A percentile compares a stretch with the other conserved stretches of the same genome.
These are phyloP conservation scores for Vitis cinerea DNA, from an alignment of 164 flowering plant species.

Conservation along the genomic window DNA sequence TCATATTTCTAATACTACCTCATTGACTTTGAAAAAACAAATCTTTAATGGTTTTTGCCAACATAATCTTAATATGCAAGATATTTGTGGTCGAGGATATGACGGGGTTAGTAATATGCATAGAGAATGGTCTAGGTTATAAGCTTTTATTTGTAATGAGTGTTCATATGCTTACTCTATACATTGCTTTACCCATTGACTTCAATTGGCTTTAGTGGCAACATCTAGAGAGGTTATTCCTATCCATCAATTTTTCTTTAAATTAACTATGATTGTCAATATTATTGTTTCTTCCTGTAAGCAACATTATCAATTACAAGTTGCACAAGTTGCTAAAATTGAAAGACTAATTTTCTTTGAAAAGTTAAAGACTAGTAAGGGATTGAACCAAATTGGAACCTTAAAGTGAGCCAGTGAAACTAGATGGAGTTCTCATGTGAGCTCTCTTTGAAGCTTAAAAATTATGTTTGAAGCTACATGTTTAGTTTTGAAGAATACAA, in stretches of 20 bases:
- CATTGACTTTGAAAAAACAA: too few species aligned
- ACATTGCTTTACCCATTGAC: background rate
- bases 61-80: too few species aligned
- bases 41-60: too few species aligned
- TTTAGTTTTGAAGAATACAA: background rate
- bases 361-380: constrained; percentile 12
- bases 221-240: constrained; percentile 3
- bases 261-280: constrained; percentile 3
- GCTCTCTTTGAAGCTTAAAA: constrained; percentile 1
- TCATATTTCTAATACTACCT: too few species aligned
- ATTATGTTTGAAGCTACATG: background rate
- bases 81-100: too few species aligned
- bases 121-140: too few species aligned
- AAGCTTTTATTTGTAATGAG: too few species aligned
- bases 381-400: constrained; percentile 17
- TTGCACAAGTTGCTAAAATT: background rate
- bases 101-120: too few species aligned
- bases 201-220: constrained; percentile 8
- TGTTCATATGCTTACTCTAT: too few species aligned
- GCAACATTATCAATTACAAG: background rate
- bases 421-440: constrained; percentile 13
- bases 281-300: background rate
- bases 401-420: constrained; percentile 12
- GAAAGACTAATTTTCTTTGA: background rate
- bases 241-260: constrained; percentile 5